Evolutionary conservation across 2,329 filamentous ascomycete genomes (phyloP).

Genomic region (Septoria linicola): DNA sequence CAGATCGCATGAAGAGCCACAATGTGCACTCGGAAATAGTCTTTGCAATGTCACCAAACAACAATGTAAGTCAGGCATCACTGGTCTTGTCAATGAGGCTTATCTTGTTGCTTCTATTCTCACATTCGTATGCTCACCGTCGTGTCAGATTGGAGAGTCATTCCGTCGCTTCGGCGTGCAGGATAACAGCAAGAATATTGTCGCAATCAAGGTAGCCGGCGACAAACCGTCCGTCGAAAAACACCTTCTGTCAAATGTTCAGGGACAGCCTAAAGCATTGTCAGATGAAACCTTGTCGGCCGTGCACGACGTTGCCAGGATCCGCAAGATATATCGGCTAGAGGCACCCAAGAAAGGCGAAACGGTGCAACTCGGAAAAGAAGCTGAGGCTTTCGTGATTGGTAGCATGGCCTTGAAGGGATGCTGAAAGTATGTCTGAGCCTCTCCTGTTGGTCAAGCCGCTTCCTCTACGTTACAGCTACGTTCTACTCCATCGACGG

Average conservation of each 20-base stretch:
- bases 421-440: conserved; percentile 36
- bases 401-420: conserved; percentile 71
- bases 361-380: conserved; percentile 31
- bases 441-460: not conserved
- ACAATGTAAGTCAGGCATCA: conserved; percentile 61
- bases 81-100: too few relatives aligned
- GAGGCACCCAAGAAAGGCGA: conserved; percentile 50
- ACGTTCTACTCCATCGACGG: not conserved
- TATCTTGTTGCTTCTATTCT: too few relatives aligned
- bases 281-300: conserved; percentile 61
- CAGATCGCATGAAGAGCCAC: conserved; percentile 67
- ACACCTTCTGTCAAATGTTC: conserved; percentile 62
- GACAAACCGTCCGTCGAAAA: conserved; percentile 42
- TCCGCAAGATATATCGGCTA: conserved; percentile 86
- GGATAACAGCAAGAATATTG: conserved; percentile 66
- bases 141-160: conserved; percentile 77
- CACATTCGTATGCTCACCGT: conserved; percentile 12
- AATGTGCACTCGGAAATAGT: conserved; percentile 91
- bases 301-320: conserved; percentile 64
- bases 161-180: conserved; percentile 85
- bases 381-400: conserved; percentile 68
- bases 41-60: conserved; percentile 73
- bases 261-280: conserved; percentile 61
- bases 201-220: conserved; percentile 75
- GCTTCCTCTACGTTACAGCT: too few relatives aligned